Conservation (phyloP, 2,329 filamentous ascomycete genomes). For the Nigrospora sphaerica region DNA sequence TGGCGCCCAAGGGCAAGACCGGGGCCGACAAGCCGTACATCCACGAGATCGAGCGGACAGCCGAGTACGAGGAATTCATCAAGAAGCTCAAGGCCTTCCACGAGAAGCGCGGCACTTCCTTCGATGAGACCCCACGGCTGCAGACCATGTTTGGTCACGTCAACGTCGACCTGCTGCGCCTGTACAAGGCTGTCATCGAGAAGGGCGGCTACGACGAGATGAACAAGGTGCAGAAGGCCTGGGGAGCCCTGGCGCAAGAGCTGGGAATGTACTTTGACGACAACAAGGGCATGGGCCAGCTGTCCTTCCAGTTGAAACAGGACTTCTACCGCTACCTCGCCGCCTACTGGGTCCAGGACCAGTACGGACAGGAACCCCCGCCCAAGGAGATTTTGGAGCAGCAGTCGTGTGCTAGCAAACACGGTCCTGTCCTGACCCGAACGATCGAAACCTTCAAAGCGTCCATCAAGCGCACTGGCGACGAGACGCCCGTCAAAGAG, state of each 20-base stretch:
- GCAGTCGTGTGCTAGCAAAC: constrained; percentile 68
- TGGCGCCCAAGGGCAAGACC: constrained; percentile 20
- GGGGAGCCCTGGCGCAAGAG: constrained; percentile 71
- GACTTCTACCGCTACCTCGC: constrained; percentile 86
- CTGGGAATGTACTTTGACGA: constrained; percentile 70
- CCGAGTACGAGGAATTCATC: constrained; percentile 76
- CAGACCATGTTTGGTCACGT: constrained; percentile 65
- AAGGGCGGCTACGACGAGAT: constrained; percentile 83
- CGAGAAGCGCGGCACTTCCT: constrained; percentile 67
- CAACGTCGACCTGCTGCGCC: constrained; percentile 68
- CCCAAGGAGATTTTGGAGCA: constrained; percentile 85
- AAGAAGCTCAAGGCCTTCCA: constrained; percentile 67
- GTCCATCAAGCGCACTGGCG: constrained; percentile 47
- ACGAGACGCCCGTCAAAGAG: constrained; percentile 53
- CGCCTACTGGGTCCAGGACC: constrained; percentile 75
- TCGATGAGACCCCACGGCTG: constrained; percentile 63
- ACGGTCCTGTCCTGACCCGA: constrained; percentile 69
- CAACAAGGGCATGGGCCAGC: constrained; percentile 55
- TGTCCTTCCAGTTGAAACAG: constrained; percentile 79
- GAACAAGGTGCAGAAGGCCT: constrained; percentile 76
- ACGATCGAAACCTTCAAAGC: constrained; percentile 69
- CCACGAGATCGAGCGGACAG: constrained; percentile 47
- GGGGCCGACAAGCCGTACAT: constrained; percentile 18
- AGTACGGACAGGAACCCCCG: constrained; percentile 74
- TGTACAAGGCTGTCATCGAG: constrained; percentile 70